Conservation (phyloP, 2,329 filamentous ascomycete genomes). For the Dryadomyces quercivorus region DNA sequence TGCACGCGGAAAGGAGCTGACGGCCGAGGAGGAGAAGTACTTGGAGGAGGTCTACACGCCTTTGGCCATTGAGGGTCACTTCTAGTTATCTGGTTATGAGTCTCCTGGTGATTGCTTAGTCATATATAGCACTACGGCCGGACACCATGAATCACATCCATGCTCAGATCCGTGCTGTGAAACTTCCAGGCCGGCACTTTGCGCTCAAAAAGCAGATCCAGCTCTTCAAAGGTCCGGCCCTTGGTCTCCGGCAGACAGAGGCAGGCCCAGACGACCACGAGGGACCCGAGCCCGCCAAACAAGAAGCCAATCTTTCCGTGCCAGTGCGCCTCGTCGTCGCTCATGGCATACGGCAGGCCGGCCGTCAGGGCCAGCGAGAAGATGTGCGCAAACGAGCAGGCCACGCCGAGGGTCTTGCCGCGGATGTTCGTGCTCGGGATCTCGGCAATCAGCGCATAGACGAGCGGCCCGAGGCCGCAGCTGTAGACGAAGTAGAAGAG, state of each 20-base stretch:
- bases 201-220: slow-evolving; percentile 28
- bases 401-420: slow-evolving; percentile 18
- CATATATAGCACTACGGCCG: too few relatives aligned
- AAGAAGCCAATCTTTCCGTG: slow-evolving; percentile 23
- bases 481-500: slow-evolving; percentile 23
- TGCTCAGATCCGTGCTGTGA: background rate
- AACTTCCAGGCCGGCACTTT: background rate
- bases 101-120: too few relatives aligned
- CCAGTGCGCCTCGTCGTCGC: slow-evolving; percentile 16
- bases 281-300: slow-evolving; percentile 20
- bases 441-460: slow-evolving; percentile 23
- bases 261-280: slow-evolving; percentile 22
- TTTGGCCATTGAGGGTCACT: slow-evolving; percentile 4
- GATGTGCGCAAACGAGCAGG: background rate
- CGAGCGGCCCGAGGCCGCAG: slow-evolving; percentile 23
- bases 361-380: slow-evolving; percentile 20
- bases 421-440: slow-evolving; percentile 21
- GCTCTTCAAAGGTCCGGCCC: slow-evolving; percentile 33
- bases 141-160: background rate
- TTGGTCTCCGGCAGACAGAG: slow-evolving; percentile 33
- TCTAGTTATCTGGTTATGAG: too few relatives aligned
- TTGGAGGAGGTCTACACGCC: slow-evolving; percentile 49
- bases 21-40: slow-evolving; percentile 45
- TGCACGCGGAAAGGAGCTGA: slow-evolving; percentile 32
- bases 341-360: slow-evolving; percentile 15